Base-by-base conservation (phyloP, 163 green algal species). In the Chlamydomonas reinhardtii region DNA sequence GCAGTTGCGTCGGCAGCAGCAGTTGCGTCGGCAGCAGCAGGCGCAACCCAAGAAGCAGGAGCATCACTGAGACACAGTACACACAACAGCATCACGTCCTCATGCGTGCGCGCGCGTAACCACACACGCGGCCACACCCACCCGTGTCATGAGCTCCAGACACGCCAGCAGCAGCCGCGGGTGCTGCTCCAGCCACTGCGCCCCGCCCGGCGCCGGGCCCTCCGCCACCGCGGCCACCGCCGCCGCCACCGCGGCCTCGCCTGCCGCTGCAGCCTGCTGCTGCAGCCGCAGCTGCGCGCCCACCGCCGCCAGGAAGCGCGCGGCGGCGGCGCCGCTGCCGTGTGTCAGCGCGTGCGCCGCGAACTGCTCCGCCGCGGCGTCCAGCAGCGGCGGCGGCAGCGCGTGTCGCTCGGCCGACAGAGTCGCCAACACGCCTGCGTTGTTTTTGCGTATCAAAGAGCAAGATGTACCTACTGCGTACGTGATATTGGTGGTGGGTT, bases 321-420 rank as follows among this genome's bases (percentile, higher is more conserved):
- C 80, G 1, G 80, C 80, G 32, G 70, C 80, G 35, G 29, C 35
- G 17, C 80, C 80, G 69, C 16, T 74, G 54, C 80, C 80, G 56
- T 73, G 20, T 9, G 5, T 20, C 4, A 29, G 54, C 2, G 54
- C 80, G 35, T 79, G 54, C 16, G 20, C 34, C 1, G 56, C 35
- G 29, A 86, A 86, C 54, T 86, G 80, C 24, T 35, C 56, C 11
- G 69, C 80, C 34, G 80, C 80, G 25, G 80, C 52, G 34, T 48
- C 69, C 27, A 86, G 70, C 25, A 86, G 69, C 31, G 48, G 25
- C 11, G 56, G 54, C 14, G 80, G 52, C 24, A 86, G 52, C 12
- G 70, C 27, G 70, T 73, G 56, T 25, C 70, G 31, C 69, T 48
- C 69, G 0, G 52, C 32, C 0, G 69, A 59, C 27, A 86, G 61